Evolutionary conservation across 345 rosid species (phyloP).

Genomic region (Alliaria petiolata): DNA sequence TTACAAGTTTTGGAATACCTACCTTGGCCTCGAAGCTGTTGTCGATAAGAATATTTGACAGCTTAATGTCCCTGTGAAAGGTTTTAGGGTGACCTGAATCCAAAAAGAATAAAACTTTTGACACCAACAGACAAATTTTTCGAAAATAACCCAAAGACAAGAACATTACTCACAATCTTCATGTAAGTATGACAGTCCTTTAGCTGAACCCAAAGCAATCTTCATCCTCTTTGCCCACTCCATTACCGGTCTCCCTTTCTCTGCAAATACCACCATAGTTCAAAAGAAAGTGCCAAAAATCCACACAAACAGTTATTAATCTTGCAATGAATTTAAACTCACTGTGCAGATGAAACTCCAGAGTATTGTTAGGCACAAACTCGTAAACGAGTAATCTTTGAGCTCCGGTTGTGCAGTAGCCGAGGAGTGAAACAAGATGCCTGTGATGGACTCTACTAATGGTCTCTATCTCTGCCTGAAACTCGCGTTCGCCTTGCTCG

Average conservation of each 20-base stretch:
- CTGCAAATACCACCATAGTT: conserved; percentile 39
- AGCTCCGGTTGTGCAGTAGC: conserved; percentile 55
- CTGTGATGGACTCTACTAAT: conserved; percentile 64
- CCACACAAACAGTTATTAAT: too few species aligned
- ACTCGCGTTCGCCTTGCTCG: conserved; percentile 66
- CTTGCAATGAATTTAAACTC: background rate
- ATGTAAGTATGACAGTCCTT: conserved; percentile 84
- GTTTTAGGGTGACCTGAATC: conserved; percentile 72
- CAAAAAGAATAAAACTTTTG: background rate
- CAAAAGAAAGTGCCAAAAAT: background rate
- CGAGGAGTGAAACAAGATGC: conserved; percentile 67
- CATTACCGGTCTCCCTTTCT: conserved; percentile 61
- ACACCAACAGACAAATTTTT: background rate
- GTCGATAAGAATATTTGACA: conserved; percentile 77
- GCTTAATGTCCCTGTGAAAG: conserved; percentile 88
- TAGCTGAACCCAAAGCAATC: conserved; percentile 85
- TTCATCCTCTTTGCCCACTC: conserved; percentile 61
- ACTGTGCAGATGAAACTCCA: conserved; percentile 74
- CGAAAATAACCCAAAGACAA: background rate
- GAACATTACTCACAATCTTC: conserved; percentile 69
- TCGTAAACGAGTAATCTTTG: conserved; percentile 73
- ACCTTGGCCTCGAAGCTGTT: conserved; percentile 76
- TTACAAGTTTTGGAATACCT: background rate
- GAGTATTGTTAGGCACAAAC: conserved; percentile 61
- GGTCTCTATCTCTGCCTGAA: conserved; percentile 61